These are phyloP conservation scores for Acanthamoeba healyi DNA, from an alignment of 208 protist genomes.

Conservation along the genomic window DNA sequence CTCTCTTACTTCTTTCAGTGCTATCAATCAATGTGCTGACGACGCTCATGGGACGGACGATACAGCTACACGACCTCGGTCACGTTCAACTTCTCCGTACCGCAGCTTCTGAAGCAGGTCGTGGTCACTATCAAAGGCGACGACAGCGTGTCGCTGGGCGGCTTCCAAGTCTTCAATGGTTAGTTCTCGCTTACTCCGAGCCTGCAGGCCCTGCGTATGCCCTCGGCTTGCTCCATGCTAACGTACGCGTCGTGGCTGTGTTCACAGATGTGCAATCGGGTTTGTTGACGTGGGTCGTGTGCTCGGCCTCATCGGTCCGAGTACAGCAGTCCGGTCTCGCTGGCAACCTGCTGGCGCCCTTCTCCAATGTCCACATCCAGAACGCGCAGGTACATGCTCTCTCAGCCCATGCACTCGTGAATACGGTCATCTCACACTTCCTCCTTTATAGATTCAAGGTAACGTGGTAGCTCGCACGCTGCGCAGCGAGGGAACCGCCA, in stretches of 20 bases:
- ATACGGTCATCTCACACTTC: not conserved
- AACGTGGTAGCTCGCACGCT: not conserved
- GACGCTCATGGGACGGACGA: no score
- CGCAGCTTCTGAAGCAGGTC: not conserved
- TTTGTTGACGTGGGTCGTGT: slow-evolving; percentile 20
- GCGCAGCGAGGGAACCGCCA: not conserved
- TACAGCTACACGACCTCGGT: not conserved
- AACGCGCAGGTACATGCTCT: not conserved
- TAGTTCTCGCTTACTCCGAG: not conserved
- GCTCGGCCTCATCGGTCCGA: not conserved
- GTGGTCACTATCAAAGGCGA: not conserved
- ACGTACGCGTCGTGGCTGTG: not conserved
- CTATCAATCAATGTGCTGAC: not conserved
- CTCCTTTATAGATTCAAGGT: not conserved
- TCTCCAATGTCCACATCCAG: not conserved
- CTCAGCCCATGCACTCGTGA: not conserved
- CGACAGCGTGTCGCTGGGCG: not conserved
- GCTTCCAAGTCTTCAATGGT: slow-evolving; percentile 29
- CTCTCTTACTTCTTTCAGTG: not conserved
- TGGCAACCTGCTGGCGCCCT: slow-evolving; percentile 24
- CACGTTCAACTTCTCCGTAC: not conserved
- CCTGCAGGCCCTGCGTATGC: no score
- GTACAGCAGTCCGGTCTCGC: not conserved
- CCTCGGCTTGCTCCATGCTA: not conserved
- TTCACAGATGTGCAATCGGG: not conserved